Base-by-base conservation (phyloP, 2,329 filamentous ascomycete genomes). In the Albophoma yamanashiensis region DNA sequence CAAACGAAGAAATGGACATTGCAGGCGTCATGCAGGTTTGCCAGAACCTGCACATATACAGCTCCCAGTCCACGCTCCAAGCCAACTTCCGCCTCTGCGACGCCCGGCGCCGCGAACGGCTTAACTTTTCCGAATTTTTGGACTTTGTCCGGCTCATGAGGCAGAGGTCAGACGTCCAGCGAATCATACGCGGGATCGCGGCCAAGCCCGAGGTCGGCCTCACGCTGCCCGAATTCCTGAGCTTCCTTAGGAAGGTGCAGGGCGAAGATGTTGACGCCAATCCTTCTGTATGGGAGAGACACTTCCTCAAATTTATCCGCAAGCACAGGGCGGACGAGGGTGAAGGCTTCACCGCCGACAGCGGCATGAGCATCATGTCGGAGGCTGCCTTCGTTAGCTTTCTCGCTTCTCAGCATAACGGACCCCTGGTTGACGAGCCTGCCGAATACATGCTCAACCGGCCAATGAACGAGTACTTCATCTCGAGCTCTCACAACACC, bases 401-500 rank as follows among this genome's bases (percentile, higher is more conserved):
- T 68, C 77, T 96, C 15, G 83, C 86, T 17, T 96, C 91, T 0
- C 82, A 83, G 53, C 82, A 86, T 66, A 96, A 95, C 68, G 80
- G 84, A 2, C 80, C 89, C 2, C 81, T 91, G 50, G 75, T 82
- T 36, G 81, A 82, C 50, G 80, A 82, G 62, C 82, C 84, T n/a
- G 74, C 82, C 15, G 76, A 84, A 36, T 84, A 86, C 59, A 78
- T 78, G 7, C 84, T 97, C 59, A 86, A 96, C 69, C 85, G 89
- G 31, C 94, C 94, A 0, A 78, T 97, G 71, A 96, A 96, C 71
- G 93, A 97, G 71, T 99, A 99, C 74, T 97, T 92, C 78, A 94
- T 99, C 65, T 97, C 93, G 1, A 97, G 92, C 77, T 97, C 94
- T 1, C 94, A 99, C 79, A 99, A 99, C 74, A 99, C 94, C 0